A percentile compares a stretch with the other conserved stretches of the same genome.
Evolutionary conservation across 306 rosid species (phyloP).

Genomic region (Citrullus amarus): DNA sequence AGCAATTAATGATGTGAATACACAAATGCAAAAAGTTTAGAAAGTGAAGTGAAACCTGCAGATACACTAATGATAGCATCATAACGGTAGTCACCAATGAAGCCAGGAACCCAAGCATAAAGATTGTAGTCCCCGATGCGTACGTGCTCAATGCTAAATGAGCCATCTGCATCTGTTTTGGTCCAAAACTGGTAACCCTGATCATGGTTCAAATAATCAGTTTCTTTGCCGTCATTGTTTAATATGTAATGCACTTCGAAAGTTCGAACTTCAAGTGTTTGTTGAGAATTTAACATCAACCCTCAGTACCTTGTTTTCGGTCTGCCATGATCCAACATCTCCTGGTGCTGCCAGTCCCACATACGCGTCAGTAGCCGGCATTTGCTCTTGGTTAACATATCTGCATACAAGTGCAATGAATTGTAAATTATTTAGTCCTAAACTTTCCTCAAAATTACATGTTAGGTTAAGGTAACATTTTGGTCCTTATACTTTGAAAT

Average conservation of each 20-base stretch:
- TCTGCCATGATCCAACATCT: slow-evolving; percentile 83
- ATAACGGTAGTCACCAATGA: slow-evolving; percentile 60
- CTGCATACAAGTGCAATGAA: slow-evolving; percentile 16
- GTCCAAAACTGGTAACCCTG: slow-evolving; percentile 91
- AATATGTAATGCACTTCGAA: not conserved
- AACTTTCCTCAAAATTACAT: not conserved
- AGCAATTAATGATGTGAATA: not conserved
- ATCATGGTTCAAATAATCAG: not conserved
- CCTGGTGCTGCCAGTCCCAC: slow-evolving; percentile 87
- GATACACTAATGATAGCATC: slow-evolving; percentile 33
- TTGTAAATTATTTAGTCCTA: not conserved
- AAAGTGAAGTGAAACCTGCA: slow-evolving; percentile 26
- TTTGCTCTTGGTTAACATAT: slow-evolving; percentile 21
- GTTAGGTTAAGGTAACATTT: not conserved
- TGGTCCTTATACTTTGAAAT: too few relatives aligned
- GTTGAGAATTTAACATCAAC: not conserved
- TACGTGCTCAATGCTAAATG: slow-evolving; percentile 36
- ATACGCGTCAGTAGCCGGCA: slow-evolving; percentile 46
- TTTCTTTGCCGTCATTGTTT: not conserved
- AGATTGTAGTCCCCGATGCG: slow-evolving; percentile 47
- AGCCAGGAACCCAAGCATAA: slow-evolving; percentile 78
- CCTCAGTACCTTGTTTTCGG: slow-evolving; percentile 47
- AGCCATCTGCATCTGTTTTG: slow-evolving; percentile 52
- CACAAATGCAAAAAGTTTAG: not conserved
- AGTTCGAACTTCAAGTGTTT: not conserved